These are phyloP conservation scores for Salix purpurea DNA, from an alignment of 345 rosid species.

Conservation along the genomic window DNA sequence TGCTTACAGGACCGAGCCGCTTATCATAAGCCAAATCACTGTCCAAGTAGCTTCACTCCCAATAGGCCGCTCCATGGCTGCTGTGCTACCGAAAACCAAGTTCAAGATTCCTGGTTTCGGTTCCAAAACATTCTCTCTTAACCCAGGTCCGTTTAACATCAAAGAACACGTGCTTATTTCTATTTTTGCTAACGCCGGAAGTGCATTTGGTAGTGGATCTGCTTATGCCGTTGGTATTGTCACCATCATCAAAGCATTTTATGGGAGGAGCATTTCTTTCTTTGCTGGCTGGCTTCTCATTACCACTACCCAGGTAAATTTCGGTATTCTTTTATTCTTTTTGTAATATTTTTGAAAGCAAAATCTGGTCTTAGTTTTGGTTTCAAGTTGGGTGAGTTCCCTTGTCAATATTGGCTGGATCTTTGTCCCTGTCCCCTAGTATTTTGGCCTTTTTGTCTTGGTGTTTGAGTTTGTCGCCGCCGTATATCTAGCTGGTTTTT, in stretches of 20 bases:
- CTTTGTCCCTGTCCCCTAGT: not conserved
- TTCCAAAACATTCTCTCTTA: slow-evolving; percentile 50
- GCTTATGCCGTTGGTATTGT: slow-evolving; percentile 70
- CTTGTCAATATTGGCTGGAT: too few relatives aligned
- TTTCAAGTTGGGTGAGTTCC: not conserved
- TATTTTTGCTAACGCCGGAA: slow-evolving; percentile 81
- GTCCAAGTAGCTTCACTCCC: slow-evolving; percentile 80
- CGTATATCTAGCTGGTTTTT: too few relatives aligned
- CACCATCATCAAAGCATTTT: slow-evolving; percentile 69
- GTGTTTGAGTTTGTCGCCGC: too few relatives aligned
- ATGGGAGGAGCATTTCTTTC: slow-evolving; percentile 56
- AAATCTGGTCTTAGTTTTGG: not conserved
- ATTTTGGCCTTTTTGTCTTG: not conserved
- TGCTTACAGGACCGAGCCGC: slow-evolving; percentile 76
- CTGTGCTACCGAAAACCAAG: slow-evolving; percentile 49
- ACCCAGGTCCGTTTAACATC: slow-evolving; percentile 82
- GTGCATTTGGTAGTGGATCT: slow-evolving; percentile 69
- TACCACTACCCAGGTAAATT: slow-evolving; percentile 69
- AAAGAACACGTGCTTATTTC: slow-evolving; percentile 81
- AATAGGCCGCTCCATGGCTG: slow-evolving; percentile 63
- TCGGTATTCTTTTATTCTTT: too few relatives aligned
- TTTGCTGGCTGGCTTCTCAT: slow-evolving; percentile 79
- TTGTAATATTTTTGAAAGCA: not conserved
- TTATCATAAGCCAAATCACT: slow-evolving; percentile 71
- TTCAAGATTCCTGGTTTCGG: slow-evolving; percentile 60